Percentiles rank a stretch among this genome's conserved stretches.
These are phyloP conservation scores for Melampsora occidentalis DNA, from an alignment of 1,284 basidiomycete species.

Conservation along the genomic window DNA sequence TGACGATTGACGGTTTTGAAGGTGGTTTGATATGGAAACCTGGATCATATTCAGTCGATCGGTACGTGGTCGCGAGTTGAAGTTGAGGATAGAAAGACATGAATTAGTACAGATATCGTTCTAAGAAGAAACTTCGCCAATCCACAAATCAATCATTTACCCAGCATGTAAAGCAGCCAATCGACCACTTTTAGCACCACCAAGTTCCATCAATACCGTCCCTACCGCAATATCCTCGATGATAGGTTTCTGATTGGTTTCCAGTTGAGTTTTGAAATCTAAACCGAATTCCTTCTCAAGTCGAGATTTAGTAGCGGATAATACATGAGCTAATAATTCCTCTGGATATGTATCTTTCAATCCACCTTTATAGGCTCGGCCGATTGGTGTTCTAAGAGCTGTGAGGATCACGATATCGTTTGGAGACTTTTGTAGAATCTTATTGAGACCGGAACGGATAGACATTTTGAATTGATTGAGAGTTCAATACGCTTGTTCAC, in stretches of 20 bases:
- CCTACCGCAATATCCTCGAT: conserved; percentile 54
- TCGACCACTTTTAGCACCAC: conserved; percentile 54
- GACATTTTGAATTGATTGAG: background rate
- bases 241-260: conserved; percentile 45
- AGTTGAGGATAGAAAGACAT: conserved; percentile 1
- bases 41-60: conserved; percentile 28
- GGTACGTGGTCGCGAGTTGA: conserved; percentile 37
- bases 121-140: background rate
- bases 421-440: conserved; percentile 48
- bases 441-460: background rate
- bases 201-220: conserved; percentile 55
- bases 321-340: conserved; percentile 53
- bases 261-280: conserved; percentile 49
- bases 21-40: conserved; percentile 36
- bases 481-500: too few species aligned
- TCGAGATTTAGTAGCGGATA: conserved; percentile 50
- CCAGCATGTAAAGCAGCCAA: conserved; percentile 55
- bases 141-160: conserved; percentile 46
- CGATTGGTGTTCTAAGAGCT: conserved; percentile 54
- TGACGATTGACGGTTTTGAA: conserved; percentile 54
- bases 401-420: conserved; percentile 53
- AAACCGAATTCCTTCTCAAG: conserved; percentile 52
- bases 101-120: background rate
- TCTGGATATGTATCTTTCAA: conserved; percentile 53
- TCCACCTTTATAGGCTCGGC: conserved; percentile 52